Base-by-base conservation (phyloP, 2,329 filamentous ascomycete species). In the Epichloe typhina region DNA sequence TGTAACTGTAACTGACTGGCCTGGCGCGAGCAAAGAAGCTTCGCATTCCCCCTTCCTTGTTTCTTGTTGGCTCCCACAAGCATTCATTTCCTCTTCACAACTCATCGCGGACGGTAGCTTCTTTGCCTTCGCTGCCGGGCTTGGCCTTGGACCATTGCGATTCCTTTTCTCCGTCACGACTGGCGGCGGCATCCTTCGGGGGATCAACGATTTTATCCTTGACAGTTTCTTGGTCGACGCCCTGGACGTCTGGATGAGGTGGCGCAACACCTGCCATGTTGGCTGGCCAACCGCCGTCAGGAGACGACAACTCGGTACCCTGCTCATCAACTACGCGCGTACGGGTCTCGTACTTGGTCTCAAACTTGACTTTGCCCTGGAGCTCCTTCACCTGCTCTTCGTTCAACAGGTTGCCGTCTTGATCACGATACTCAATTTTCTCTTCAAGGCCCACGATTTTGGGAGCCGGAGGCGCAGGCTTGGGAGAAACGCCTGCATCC, bases 261-360 rank as follows among this genome's bases (percentile, higher is more conserved):
- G 77, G 77, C 8, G 77, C 77, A 35, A 79, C 74, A 47, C 64
- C 68, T 13, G 58, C 69, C 15, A 56, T 66, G 31, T 64, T 62
- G 46, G 68, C 61, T 15, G 61, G 62, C 64, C 61, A 65, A 21
- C 64, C 71, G 39, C 68, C 73, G 23, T 66, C 64, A 13, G 71
- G 69, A 36, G 66, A 59, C 11, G 66, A 64, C n/a, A 95, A 69
- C 62, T 94, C 86, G 57, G 90, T 88, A 53, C 90, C 93, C 42
- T 81, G 66, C 49, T 79, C 79, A 66, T 95, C 88, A 40, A 95
- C 75, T 51, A 97, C 69, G 52, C 88, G 83, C 8, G 89, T 96
- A 56, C 86, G 80, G n/a, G 91, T 96, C 74, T 97, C 91, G 65
- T 96, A 96, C 58, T 84, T 85, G 12, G 93, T 97, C 71, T 94